Base-by-base conservation (phyloP, 2,329 filamentous ascomycete genomes). In the Chaetomiaceae sp. region DNA sequence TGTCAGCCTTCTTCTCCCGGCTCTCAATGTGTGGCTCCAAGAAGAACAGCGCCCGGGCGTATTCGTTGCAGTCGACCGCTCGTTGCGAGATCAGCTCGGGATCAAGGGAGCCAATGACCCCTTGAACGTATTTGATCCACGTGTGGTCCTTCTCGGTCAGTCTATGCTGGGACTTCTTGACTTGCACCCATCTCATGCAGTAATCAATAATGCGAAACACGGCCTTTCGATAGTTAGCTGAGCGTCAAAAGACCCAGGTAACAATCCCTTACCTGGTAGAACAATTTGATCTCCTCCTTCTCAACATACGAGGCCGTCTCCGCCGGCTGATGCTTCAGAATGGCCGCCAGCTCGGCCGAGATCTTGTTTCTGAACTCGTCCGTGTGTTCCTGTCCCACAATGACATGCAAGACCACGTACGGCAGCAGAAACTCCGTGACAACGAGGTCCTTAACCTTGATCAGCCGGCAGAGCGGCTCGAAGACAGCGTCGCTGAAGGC, bases 171-270 rank as follows among this genome's bases (percentile, higher is more conserved):
- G 66, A 62, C 49, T 82, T 82, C 68, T 89, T 95, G 50, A 86
- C 82, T 63, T 96, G 90, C 22, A 95, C 74, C 91, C 92, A 99
- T 59, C 87, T 81, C 65, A 90, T 91, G 56, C 92, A 81, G 68
- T 99, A 97, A 68, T 99, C 95, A 0, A 99, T 78, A 4, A 95
- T 82, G 43, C 87, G 83, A 68, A 99, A 99, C 2, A 96, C 85
- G 53, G 88, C 90, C 88, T 94, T 20, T 31, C 47, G 20, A 47
- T 33, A 6, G 59, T 66, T 45, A 65, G 60, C 39, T 14, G 25
- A 1, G 14, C 17, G 17, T 25, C n/a, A 25, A 7, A 6, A 61
- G 20, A 4, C 1, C 3, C 4, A 47, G 6, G n/a, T 23, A 11
- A 23, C 37, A 15, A 37, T 9, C 12, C 64, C 78, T 73, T 75